Conservation (phyloP, 495 filamentous ascomycete species). For the Penicillium riverlandense region DNA sequence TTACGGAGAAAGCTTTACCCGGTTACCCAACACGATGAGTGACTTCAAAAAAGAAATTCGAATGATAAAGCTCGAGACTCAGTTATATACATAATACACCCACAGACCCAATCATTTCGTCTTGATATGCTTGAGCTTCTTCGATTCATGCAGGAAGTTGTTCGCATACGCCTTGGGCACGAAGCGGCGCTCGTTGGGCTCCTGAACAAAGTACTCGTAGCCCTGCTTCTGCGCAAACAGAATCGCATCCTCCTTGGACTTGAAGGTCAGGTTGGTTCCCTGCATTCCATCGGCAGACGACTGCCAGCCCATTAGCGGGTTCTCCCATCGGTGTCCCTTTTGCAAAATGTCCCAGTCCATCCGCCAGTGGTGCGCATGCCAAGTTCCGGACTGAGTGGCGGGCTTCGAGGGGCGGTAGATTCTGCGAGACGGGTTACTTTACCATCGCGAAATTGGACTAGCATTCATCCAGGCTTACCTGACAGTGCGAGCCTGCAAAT, state of each 20-base stretch:
- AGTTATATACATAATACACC: slow-evolving; percentile 38
- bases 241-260: slow-evolving; percentile 90
- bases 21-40: too few species aligned
- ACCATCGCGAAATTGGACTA: background rate
- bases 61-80: too few species aligned
- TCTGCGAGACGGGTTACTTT: slow-evolving; percentile 31
- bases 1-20: too few species aligned
- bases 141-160: slow-evolving; percentile 80
- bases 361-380: slow-evolving; percentile 77
- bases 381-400: slow-evolving; percentile 86
- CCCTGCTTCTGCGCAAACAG: slow-evolving; percentile 96
- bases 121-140: slow-evolving; percentile 84
- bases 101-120: slow-evolving; percentile 62
- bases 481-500: slow-evolving; percentile 87
- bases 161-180: slow-evolving; percentile 92
- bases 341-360: slow-evolving; percentile 96
- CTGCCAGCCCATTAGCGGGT: slow-evolving; percentile 97
- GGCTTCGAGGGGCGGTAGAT: slow-evolving; percentile 88
- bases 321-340: slow-evolving; percentile 95
- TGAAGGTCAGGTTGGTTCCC: slow-evolving; percentile 83
- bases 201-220: slow-evolving; percentile 98
- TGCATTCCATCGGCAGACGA: slow-evolving; percentile 91
- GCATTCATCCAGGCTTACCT: slow-evolving; percentile 49
- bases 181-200: slow-evolving; percentile 82
- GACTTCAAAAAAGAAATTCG: too few species aligned